Evolutionary conservation across 2,329 filamentous ascomycete genomes (phyloP), one percentile per base, ranked within the genome.

Genomic region (Colletotrichum zoysiae): DNA sequence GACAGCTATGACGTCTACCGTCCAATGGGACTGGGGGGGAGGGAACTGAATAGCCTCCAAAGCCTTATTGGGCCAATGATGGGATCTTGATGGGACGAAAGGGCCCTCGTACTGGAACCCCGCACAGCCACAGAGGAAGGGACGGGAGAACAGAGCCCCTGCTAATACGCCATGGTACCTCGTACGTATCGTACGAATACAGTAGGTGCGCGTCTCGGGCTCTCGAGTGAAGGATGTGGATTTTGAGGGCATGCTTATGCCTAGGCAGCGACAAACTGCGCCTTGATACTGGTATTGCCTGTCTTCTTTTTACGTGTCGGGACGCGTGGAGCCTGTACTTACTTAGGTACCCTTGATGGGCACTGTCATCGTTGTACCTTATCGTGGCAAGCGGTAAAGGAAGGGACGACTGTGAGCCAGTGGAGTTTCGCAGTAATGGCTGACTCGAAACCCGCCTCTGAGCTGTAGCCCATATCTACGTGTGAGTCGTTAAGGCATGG

Each of bases 91-190:
- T 71, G 46, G 60, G 70, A 72, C 55, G 70, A 65, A 18, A 42
- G 11, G 40, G 44, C 53, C 9, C 40, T 35, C 57, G 50, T 33
- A 55, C 59, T 69, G 53, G 59, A 69, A 63, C 63, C 59, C 62
- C 55, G 60, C 70, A 72, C 65, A 65, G 70, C 66, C 70, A 72
- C 70, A 70, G 46, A 44, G 23, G 51, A 65, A 51, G 38, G 30
- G 51, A 65, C 26, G 38, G 38, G 23, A 30, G 46, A 42, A 38
- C 12, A 9, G 46, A 33, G 8, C 8, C 12, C 42, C 38, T 35
- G 42, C 12, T 12, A 23, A 48, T 26, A 48, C 20, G 30, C 30
- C 30, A 30, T 30, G 30, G 3, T 3, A 30, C 30, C 30, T 30
- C 4, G 30, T 30, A 30, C 30, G 30, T 23, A n/a, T n/a, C n/a